These are phyloP conservation scores for Penicillium verhagenii DNA, from an alignment of 495 filamentous ascomycete genomes.

Conservation along the genomic window DNA sequence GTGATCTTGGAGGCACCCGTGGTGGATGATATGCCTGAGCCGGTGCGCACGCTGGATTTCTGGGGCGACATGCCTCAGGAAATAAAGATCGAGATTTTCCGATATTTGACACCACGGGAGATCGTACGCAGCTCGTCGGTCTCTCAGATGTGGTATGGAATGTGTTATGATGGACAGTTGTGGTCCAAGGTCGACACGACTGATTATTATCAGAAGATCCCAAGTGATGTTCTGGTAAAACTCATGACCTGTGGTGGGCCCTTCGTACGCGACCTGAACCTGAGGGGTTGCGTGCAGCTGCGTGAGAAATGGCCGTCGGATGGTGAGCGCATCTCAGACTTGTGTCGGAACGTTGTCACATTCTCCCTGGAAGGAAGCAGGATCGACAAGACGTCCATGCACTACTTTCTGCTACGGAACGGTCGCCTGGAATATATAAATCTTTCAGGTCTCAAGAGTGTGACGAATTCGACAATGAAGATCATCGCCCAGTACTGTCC, in stretches of 20 bases:
- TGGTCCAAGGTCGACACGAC: slow-evolving; percentile 85
- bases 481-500: slow-evolving; percentile 84
- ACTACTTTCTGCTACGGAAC: slow-evolving; percentile 78
- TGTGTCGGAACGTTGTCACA: slow-evolving; percentile 82
- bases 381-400: slow-evolving; percentile 75
- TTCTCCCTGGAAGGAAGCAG: slow-evolving; percentile 86
- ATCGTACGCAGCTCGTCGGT: slow-evolving; percentile 78
- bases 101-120: slow-evolving; percentile 74
- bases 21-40: slow-evolving; percentile 25
- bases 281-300: slow-evolving; percentile 74
- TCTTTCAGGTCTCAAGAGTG: slow-evolving; percentile 72
- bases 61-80: slow-evolving; percentile 82
- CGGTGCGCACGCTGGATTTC: slow-evolving; percentile 61
- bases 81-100: slow-evolving; percentile 74
- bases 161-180: slow-evolving; percentile 94
- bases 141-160: slow-evolving; percentile 75
- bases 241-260: slow-evolving; percentile 83
- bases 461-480: slow-evolving; percentile 82
- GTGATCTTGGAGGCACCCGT: slow-evolving; percentile 28
- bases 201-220: slow-evolving; percentile 82
- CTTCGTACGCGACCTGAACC: slow-evolving; percentile 87
- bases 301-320: slow-evolving; percentile 75
- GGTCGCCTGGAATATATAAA: slow-evolving; percentile 77
- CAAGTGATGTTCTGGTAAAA: slow-evolving; percentile 76
- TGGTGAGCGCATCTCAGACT: slow-evolving; percentile 63